phyloP scores from a whole-genome alignment of 2,329 filamentous ascomycete species.

The Trichoderma polysporum region DNA sequence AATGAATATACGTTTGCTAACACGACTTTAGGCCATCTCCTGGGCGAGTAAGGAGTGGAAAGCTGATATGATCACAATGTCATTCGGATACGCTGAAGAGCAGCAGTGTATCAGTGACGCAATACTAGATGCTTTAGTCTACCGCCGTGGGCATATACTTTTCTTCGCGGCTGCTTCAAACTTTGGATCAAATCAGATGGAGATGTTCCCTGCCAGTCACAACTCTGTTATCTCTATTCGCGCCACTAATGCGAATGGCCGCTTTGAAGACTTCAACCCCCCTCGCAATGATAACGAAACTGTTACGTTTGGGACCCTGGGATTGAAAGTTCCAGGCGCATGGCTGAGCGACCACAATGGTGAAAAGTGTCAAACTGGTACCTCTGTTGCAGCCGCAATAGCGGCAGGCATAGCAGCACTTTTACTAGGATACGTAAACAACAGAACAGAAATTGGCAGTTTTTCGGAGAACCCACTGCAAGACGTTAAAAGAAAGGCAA shows the following conservation, averaged over 20 bases:
- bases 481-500: not conserved
- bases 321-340: not conserved
- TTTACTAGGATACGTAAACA: not conserved
- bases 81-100: not conserved
- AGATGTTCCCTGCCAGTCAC: conserved; percentile 1
- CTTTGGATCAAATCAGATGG: not conserved
- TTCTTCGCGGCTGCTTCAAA: conserved; percentile 8
- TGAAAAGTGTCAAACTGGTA: not conserved
- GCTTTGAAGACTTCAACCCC: not conserved
- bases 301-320: conserved; percentile 6
- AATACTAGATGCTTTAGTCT: not conserved
- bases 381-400: not conserved
- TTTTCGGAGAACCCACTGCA: not conserved
- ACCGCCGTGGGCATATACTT: not conserved
- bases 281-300: not conserved
- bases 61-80: conserved; percentile 3
- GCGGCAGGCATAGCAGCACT: not conserved
- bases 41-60: not conserved
- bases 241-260: not conserved
- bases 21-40: not conserved
- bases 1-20: not conserved
- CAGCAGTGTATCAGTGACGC: not conserved
- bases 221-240: not conserved
- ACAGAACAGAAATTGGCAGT: not conserved
- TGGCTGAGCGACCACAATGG: not conserved